Base-by-base conservation (phyloP, 164 flowering plant species). In the Nymphaea thermarum region DNA sequence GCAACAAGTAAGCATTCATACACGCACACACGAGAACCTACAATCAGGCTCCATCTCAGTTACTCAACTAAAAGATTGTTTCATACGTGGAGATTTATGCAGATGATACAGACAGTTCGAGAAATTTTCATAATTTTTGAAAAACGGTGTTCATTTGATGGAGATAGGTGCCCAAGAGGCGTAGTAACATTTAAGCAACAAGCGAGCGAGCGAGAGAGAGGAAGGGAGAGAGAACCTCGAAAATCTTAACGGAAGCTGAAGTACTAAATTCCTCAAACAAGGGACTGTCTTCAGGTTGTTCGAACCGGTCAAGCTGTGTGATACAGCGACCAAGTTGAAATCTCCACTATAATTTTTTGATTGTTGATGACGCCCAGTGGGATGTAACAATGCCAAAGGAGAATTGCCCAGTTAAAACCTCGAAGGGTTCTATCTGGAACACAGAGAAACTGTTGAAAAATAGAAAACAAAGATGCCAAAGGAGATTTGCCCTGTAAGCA, bases 381-480 rank as follows among this genome's bases (percentile, higher is more conserved):
- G 43, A 71, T n/a, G 61, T 62, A 14, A 15, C n/a, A 62, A 60
- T 74, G 82, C 77, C 73, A 72, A 77, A 80, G 76, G 73, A 75
- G 76, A 75, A 63, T 65, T 73, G 73, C 75, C 74, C 74, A 65
- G 67, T 44, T 61, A 51, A 67, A 62, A 17, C 64, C 42, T 17
- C n/a, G 11, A 17, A 17, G 64, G 60, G 42, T 62, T 62, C 53
- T 55, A 43, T 63, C 42, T 36, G 6, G 60, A 4, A 25, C 41
- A 61, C 8, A 62, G 64, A 17, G 7, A 11, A 62, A 17, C 7
- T 62, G 12, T 16, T 55, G 60, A 55, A 16, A 55, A 55, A 16
- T 10, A 8, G 10, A 8, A 55, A 62, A 17, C n/a, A 17, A 62
- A 17, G n/a, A 57, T 67, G 70, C 77, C 70, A 70, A 76, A 73